A percentile compares a stretch with the other conserved stretches of the same genome.
These are phyloP conservation scores for Amanita muscaria DNA, from an alignment of 768 basidiomycete species.

Conservation along the genomic window DNA sequence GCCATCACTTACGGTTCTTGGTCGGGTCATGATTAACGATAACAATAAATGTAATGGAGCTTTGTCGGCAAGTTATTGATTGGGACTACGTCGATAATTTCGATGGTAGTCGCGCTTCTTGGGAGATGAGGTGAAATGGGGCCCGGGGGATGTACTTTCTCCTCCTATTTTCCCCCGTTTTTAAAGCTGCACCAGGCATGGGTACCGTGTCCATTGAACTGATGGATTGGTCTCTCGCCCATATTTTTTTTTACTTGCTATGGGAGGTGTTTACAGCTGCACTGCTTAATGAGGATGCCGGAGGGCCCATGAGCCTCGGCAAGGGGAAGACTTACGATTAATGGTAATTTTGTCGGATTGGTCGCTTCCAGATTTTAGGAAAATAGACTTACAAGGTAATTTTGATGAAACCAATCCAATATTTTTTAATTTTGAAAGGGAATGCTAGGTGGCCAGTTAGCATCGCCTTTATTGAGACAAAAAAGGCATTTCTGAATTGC, in stretches of 20 bases:
- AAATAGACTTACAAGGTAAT: constrained; percentile 6
- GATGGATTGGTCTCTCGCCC: constrained; percentile 2
- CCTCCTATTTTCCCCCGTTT: neutral
- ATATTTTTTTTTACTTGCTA: neutral
- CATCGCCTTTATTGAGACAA: neutral
- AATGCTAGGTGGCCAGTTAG: neutral
- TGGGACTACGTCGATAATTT: neutral
- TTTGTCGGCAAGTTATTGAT: neutral
- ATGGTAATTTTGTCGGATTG: constrained; percentile 4
- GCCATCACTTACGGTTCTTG: neutral
- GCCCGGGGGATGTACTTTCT: neutral
- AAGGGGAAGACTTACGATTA: neutral
- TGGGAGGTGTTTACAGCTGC: neutral
- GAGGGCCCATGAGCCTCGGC: neutral
- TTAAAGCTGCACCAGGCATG: neutral
- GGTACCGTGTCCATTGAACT: neutral
- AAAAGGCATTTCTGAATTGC: neutral
- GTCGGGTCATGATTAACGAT: neutral
- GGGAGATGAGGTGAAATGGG: neutral
- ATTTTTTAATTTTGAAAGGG: neutral
- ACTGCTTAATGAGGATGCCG: neutral
- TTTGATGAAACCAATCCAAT: neutral
- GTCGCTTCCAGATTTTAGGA: neutral
- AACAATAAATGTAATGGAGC: neutral
- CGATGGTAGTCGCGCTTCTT: neutral